These are phyloP conservation scores for Talaromyces amestolkiae DNA, from an alignment of 2,329 filamentous ascomycete species.

Conservation along the genomic window DNA sequence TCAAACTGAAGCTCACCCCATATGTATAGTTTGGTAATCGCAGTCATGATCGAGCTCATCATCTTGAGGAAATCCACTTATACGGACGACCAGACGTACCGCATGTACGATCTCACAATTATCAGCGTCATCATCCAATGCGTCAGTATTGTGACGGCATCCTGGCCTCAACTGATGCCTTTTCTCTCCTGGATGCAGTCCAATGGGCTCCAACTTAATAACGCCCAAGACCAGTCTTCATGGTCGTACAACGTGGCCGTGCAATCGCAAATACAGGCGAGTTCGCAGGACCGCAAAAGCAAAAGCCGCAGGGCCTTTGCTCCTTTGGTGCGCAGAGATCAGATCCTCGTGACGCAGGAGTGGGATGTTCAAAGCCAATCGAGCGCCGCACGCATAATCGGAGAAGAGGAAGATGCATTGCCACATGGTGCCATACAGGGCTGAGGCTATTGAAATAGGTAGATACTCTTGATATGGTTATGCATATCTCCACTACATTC, in stretches of 20 bases:
- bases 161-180: slow-evolving; percentile 25
- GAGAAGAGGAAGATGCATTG: slow-evolving; percentile 13
- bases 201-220: slow-evolving; percentile 23
- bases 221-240: slow-evolving; percentile 11
- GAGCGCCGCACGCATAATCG: slow-evolving; percentile 25
- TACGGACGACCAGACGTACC: slow-evolving; percentile 22
- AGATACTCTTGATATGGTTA: slow-evolving; percentile 5
- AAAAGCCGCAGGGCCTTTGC: slow-evolving; percentile 12
- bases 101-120: slow-evolving; percentile 24
- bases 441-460: slow-evolving; percentile 11
- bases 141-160: slow-evolving; percentile 28
- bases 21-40: slow-evolving; percentile 20
- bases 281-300: slow-evolving; percentile 11
- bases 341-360: slow-evolving; percentile 19
- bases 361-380: slow-evolving; percentile 24
- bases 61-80: slow-evolving; percentile 17
- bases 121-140: slow-evolving; percentile 24
- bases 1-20: not conserved
- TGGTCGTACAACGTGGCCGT: slow-evolving; percentile 17
- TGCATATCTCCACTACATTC: slow-evolving; percentile 6
- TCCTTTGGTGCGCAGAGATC: slow-evolving; percentile 11
- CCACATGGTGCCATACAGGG: slow-evolving; percentile 2
- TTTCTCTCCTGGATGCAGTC: slow-evolving; percentile 26
- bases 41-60: slow-evolving; percentile 21
- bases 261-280: slow-evolving; percentile 13